Base-by-base conservation (phyloP, 192 early-diverging fungal species). In the Linnemannia hyalina region DNA sequence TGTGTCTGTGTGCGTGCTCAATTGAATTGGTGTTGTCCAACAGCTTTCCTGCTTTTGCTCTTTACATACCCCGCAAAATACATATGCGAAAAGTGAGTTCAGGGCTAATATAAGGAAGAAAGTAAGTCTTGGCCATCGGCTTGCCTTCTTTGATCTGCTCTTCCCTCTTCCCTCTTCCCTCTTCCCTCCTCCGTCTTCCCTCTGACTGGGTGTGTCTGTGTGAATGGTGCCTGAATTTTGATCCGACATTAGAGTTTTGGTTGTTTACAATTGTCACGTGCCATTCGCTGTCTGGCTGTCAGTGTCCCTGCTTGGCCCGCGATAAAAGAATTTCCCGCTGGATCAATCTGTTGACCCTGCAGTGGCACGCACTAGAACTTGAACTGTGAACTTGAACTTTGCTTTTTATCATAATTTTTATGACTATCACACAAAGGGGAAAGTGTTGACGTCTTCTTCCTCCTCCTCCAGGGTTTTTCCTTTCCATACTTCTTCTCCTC, bases 231-330 rank as follows among this genome's bases (percentile, higher is more conserved):
- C 60, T 65, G 60, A 65, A 65, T 32, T 49, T 52, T 65, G 60
- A 65, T 65, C 60, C 29, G 60, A 35, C 13, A 32, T 35, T 65
- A 65, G 60, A 32, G 60, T 65, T 65, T 32, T 32, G 0, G 26
- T 29, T 65, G 60, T 60, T 60, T 60, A 60, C 60, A 15, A 26
- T 32, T 65, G 60, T 65, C 60, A 65, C 60, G 60, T 65, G 60
- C 55, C n/a, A 26, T 0, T n/a, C 8, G n/a, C 2, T 65, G 11
- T 16, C 6, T 13, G 10, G 13, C 6, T 2, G 26, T 29, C 8
- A 8, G 29, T 16, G 60, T 65, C 60, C 60, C 60, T 65, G 60
- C 60, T 32, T 65, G 60, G 60, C 60, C 60, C 60, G 60, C 26
- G 44, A 46, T 40, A 3, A 40, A 3, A 1, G 3, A 3, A 60